Evolutionary conservation across 345 rosid genomes (phyloP).

Genomic region (Brassica nigra): DNA sequence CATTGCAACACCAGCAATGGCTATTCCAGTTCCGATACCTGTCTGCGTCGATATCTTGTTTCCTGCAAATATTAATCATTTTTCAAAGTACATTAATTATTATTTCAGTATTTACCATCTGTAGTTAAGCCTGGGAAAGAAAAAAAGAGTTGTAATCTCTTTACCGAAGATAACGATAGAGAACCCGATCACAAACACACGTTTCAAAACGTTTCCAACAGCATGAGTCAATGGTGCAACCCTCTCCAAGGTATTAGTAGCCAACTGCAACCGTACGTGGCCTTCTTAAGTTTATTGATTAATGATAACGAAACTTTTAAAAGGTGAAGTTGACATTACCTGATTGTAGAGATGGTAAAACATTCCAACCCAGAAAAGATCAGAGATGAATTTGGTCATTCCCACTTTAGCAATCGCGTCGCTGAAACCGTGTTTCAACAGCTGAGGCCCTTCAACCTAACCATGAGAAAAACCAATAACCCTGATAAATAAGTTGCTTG

Average conservation of each 20-base stretch:
- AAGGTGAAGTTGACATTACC: conserved; percentile 41
- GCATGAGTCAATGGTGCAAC: conserved; percentile 98
- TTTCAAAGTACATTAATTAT: not conserved
- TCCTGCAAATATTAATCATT: conserved; percentile 45
- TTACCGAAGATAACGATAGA: conserved; percentile 81
- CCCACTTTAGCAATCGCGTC: conserved; percentile 93
- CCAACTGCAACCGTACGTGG: conserved; percentile 55
- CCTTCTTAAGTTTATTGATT: not conserved
- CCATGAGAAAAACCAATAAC: not conserved
- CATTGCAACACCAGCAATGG: conserved; percentile 85
- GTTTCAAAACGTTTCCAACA: conserved; percentile 96
- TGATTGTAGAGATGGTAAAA: conserved; percentile 98
- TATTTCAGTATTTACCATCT: too few relatives aligned
- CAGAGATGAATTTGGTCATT: conserved; percentile 71
- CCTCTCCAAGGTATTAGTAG: conserved; percentile 94
- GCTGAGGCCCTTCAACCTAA: conserved; percentile 91
- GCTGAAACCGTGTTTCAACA: conserved; percentile 68
- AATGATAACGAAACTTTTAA: not conserved
- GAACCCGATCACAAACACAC: conserved; percentile 95
- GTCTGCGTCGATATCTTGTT: conserved; percentile 93
- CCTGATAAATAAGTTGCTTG: conserved; percentile 24
- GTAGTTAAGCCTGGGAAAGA: not conserved
- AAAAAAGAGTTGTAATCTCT: conserved; percentile 14
- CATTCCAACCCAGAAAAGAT: conserved; percentile 99
- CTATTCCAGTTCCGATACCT: conserved; percentile 80